These are phyloP conservation scores for Fonsecaea erecta DNA, from an alignment of 2,329 filamentous ascomycete genomes.

Conservation along the genomic window DNA sequence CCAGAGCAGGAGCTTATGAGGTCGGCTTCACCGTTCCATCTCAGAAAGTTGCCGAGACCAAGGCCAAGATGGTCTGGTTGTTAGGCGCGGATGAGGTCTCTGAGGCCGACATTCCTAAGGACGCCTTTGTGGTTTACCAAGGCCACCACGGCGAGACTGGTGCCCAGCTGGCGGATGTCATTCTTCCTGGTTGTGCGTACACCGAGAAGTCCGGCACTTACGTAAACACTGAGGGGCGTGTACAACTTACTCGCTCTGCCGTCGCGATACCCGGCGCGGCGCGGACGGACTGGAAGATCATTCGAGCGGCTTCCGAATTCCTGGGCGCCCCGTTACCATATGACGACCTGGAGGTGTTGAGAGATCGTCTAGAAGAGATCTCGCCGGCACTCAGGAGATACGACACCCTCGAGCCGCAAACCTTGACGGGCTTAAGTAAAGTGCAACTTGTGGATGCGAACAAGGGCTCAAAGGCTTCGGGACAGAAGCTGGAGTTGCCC, in stretches of 20 bases:
- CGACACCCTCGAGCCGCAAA: constrained; percentile 84
- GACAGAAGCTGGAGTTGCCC: constrained; percentile 76
- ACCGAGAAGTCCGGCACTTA: constrained; percentile 97
- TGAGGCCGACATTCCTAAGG: constrained; percentile 85
- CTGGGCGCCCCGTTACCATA: constrained; percentile 85
- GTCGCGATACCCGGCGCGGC: constrained; percentile 87
- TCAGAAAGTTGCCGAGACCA: constrained; percentile 76
- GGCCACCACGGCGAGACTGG: constrained; percentile 96
- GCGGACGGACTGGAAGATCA: constrained; percentile 98
- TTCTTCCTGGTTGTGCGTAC: constrained; percentile 93
- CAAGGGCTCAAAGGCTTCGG: constrained; percentile 77
- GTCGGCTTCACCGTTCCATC: constrained; percentile 92
- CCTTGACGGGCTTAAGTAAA: constrained; percentile 78
- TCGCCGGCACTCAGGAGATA: constrained; percentile 87
- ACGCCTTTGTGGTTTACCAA: constrained; percentile 96
- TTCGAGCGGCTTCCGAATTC: constrained; percentile 90
- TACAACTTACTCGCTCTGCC: constrained; percentile 89
- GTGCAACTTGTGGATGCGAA: constrained; percentile 96
- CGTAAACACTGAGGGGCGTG: constrained; percentile 95
- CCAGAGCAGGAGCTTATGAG: constrained; percentile 90
- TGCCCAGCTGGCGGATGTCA: constrained; percentile 88
- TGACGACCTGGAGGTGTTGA: constrained; percentile 84
- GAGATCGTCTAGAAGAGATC: constrained; percentile 94
- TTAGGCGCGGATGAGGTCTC: constrained; percentile 91
- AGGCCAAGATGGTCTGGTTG: constrained; percentile 95